Evolutionary conservation across 331 rosid species (phyloP).

Genomic region (Quercus phellos): DNA sequence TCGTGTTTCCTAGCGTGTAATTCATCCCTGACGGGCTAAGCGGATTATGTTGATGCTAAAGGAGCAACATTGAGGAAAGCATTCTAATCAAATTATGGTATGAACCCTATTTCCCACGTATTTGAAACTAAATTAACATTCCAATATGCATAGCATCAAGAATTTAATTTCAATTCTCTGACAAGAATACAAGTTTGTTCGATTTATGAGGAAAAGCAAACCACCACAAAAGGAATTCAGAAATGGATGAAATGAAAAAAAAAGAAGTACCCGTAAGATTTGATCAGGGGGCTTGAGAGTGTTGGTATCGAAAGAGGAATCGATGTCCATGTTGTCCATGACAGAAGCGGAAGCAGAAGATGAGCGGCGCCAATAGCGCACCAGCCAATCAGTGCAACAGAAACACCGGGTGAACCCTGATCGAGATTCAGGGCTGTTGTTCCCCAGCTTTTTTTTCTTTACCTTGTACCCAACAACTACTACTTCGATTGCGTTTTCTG

Average conservation of each 20-base stretch:
- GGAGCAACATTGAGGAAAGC: too few species aligned
- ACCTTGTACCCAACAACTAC: too few species aligned
- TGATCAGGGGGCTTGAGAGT: constrained; percentile 59
- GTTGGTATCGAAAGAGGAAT: constrained; percentile 41
- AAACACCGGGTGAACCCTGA: constrained; percentile 39
- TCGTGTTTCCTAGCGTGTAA: too few species aligned
- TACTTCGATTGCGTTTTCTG: too few species aligned
- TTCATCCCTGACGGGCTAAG: too few species aligned
- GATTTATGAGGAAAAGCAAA: not conserved
- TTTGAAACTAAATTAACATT: too few species aligned
- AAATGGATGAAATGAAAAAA: not conserved
- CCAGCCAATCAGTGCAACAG: constrained; percentile 46
- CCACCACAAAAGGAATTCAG: not conserved
- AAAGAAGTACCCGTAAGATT: constrained; percentile 50
- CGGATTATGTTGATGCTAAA: too few species aligned
- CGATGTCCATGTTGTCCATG: constrained; percentile 71
- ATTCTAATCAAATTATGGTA: too few species aligned
- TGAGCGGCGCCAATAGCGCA: constrained; percentile 45
- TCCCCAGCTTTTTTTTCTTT: constrained; percentile 47
- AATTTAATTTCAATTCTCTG: too few species aligned
- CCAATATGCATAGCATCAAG: too few species aligned
- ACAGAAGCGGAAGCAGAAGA: constrained; percentile 1
- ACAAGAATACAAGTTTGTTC: too few species aligned
- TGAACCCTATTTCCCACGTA: too few species aligned
- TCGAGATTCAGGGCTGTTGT: constrained; percentile 27